These are phyloP conservation scores for Vitis rotundifolia DNA, from an alignment of 164 flowering plant genomes.

Conservation along the genomic window DNA sequence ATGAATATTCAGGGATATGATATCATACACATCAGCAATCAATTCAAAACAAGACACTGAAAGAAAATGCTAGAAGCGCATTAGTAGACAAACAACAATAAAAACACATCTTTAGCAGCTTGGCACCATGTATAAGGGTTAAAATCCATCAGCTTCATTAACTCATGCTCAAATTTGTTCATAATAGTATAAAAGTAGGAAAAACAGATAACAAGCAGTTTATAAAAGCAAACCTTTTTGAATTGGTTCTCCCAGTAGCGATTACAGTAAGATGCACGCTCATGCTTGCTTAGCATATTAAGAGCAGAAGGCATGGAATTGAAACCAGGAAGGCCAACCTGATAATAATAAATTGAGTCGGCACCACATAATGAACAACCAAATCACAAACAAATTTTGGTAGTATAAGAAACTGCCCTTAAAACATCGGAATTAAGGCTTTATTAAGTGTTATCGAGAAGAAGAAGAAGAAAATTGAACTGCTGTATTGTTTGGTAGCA, in stretches of 20 bases:
- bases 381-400: background rate
- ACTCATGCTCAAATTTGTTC: too few species aligned
- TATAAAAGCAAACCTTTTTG: slow-evolving; percentile 66
- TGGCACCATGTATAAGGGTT: too few species aligned
- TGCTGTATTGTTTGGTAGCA: background rate
- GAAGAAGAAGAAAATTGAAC: background rate
- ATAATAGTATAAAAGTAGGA: too few species aligned
- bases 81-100: too few species aligned
- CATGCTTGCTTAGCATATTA: slow-evolving; percentile 91
- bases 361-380: background rate
- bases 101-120: too few species aligned
- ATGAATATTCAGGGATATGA: too few species aligned
- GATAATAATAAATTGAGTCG: slow-evolving; percentile 14
- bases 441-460: background rate
- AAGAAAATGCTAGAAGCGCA: too few species aligned
- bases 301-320: slow-evolving; percentile 97
- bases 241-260: slow-evolving; percentile 93
- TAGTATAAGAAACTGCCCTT: background rate
- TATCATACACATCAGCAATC: too few species aligned
- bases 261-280: slow-evolving; percentile 96
- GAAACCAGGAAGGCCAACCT: slow-evolving; percentile 99
- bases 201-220: background rate
- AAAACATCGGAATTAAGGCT: background rate
- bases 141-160: too few species aligned
- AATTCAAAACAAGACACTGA: too few species aligned